A percentile compares a stretch with the other conserved stretches of the same genome.
Evolutionary conservation across 768 basidiomycete species (phyloP).

Genomic region (Tephrocybe sp.): DNA sequence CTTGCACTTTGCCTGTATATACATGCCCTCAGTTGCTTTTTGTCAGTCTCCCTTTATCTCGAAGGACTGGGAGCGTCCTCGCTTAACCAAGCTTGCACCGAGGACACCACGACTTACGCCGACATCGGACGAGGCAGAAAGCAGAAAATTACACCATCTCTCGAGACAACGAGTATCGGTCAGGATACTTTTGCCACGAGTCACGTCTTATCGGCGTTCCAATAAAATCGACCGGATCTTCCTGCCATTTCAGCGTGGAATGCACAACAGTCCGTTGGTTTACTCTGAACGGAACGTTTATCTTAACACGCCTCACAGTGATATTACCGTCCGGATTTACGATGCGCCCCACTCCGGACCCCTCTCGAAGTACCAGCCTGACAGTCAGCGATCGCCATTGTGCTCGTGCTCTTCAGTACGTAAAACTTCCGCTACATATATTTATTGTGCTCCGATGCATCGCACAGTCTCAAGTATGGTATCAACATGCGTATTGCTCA

Average conservation of each 20-base stretch:
- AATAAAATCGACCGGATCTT: slow-evolving; percentile 38
- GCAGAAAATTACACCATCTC: slow-evolving; percentile 51
- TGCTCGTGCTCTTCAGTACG: slow-evolving; percentile 40
- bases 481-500: slow-evolving; percentile 35
- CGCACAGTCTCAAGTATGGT: slow-evolving; percentile 33
- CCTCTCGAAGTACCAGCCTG: background rate
- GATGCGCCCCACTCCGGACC: background rate
- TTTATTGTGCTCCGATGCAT: background rate
- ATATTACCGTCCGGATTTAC: slow-evolving; percentile 23
- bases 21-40: slow-evolving; percentile 16
- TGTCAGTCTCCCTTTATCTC: background rate
- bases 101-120: slow-evolving; percentile 53
- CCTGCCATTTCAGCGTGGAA: slow-evolving; percentile 54
- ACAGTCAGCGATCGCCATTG: slow-evolving; percentile 27
- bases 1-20: slow-evolving; percentile 60
- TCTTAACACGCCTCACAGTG: background rate
- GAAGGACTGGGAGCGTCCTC: slow-evolving; percentile 59
- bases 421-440: background rate
- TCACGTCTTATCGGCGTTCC: slow-evolving; percentile 40
- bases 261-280: slow-evolving; percentile 41
- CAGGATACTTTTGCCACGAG: slow-evolving; percentile 56
- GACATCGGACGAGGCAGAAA: slow-evolving; percentile 39
- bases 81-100: slow-evolving; percentile 48
- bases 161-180: slow-evolving; percentile 59
- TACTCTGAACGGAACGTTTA: background rate